These are phyloP conservation scores for Allium sativum DNA, from an alignment of 106 monocot genomes.

Conservation along the genomic window DNA sequence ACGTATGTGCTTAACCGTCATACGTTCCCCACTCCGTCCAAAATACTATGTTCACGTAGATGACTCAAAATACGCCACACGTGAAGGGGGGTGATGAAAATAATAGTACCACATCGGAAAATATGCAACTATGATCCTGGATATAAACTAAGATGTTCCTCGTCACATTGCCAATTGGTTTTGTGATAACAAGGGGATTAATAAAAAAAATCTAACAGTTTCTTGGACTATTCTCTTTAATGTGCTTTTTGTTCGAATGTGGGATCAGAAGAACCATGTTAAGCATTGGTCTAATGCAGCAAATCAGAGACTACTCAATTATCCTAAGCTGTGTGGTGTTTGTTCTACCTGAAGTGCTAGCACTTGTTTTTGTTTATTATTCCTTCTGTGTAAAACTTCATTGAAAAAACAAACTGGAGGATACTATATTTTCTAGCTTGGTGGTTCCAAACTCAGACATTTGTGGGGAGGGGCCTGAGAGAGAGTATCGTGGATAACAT, in stretches of 20 bases:
- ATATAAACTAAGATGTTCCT: too few relatives aligned
- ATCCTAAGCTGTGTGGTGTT: constrained; percentile 49
- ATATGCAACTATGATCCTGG: too few relatives aligned
- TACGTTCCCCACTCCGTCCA: too few relatives aligned
- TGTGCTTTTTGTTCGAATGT: constrained; percentile 46
- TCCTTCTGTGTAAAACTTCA: constrained; percentile 65
- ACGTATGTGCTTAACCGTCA: too few relatives aligned
- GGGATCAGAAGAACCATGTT: constrained; percentile 56
- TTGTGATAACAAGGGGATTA: too few relatives aligned
- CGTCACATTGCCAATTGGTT: too few relatives aligned
- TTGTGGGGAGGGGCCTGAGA: constrained; percentile 79
- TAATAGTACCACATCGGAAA: too few relatives aligned
- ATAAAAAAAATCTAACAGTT: too few relatives aligned
- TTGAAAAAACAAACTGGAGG: constrained; percentile 88
- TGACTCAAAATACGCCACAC: too few relatives aligned
- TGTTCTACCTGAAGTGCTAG: constrained; percentile 61
- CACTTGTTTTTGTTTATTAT: constrained; percentile 60
- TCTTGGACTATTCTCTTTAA: constrained; percentile 44
- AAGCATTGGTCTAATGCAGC: constrained; percentile 44
- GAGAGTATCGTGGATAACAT: constrained; percentile 72
- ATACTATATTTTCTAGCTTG: constrained; percentile 68
- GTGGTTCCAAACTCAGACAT: constrained; percentile 89
- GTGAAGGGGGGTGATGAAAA: too few relatives aligned
- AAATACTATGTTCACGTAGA: too few relatives aligned
- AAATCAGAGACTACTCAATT: constrained; percentile 32